Conservation (phyloP, 2,329 filamentous ascomycete genomes). For the Emericellopsis cladophorae region DNA sequence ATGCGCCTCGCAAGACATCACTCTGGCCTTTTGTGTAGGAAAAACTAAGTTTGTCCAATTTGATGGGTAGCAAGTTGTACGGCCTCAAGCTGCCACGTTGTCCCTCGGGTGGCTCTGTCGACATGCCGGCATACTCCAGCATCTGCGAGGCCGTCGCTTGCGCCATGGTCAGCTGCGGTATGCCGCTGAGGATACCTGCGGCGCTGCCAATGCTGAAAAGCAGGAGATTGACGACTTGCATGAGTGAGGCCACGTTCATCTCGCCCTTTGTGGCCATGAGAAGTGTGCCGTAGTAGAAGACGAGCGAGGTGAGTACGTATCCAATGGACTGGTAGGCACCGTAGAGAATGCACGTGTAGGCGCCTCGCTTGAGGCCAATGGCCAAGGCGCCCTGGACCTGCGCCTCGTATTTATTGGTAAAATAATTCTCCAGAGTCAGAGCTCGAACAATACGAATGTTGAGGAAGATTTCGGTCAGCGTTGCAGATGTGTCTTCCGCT, state of each 20-base stretch:
- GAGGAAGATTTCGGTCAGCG: slow-evolving; percentile 59
- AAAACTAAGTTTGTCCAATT: slow-evolving; percentile 47
- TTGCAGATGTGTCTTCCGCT: slow-evolving; percentile 41
- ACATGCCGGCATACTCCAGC: slow-evolving; percentile 54
- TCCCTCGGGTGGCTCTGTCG: slow-evolving; percentile 42
- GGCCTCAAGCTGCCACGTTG: slow-evolving; percentile 26
- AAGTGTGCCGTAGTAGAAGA: slow-evolving; percentile 71
- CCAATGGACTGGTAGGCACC: slow-evolving; percentile 66
- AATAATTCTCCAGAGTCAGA: slow-evolving; percentile 61
- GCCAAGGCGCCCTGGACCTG: slow-evolving; percentile 38
- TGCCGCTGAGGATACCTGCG: slow-evolving; percentile 53
- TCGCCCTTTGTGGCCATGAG: slow-evolving; percentile 40
- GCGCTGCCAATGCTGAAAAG: slow-evolving; percentile 73
- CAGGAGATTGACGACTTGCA: slow-evolving; percentile 70
- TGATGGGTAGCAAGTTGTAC: slow-evolving; percentile 28
- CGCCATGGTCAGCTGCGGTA: slow-evolving; percentile 71
- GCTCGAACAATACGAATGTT: slow-evolving; percentile 71
- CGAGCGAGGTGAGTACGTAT: slow-evolving; percentile 60
- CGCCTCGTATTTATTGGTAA: slow-evolving; percentile 47
- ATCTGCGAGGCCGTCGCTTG: slow-evolving; percentile 61
- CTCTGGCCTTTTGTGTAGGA: slow-evolving; percentile 50
- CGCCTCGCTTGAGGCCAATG: slow-evolving; percentile 52
- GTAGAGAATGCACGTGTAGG: slow-evolving; percentile 57
- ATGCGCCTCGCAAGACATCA: slow-evolving; percentile 50
- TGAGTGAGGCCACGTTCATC: slow-evolving; percentile 41